Percentiles rank a stretch among this genome's conserved stretches.
Conservation (phyloP, 2,329 filamentous ascomycete genomes). For the Calonectria leucothoes region DNA sequence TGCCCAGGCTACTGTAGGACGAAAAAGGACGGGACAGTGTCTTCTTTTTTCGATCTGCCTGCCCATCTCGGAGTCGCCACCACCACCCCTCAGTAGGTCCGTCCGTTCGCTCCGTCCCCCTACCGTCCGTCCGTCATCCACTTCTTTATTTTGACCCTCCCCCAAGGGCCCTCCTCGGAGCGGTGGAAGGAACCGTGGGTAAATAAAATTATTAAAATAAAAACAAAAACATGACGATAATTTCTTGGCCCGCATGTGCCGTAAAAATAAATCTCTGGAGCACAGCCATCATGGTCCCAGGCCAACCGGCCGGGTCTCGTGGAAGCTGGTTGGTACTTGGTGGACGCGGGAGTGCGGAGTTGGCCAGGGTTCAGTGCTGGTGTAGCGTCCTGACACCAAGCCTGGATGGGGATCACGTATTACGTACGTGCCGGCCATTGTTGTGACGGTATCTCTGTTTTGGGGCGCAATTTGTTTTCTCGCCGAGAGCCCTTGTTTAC, state of each 20-base stretch:
- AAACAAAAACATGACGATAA: background rate
- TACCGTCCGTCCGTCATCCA: background rate
- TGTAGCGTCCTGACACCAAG: background rate
- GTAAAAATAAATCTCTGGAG: background rate
- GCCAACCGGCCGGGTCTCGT: background rate
- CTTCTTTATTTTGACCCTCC: background rate
- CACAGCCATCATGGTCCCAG: constrained; percentile 2
- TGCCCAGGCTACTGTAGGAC: background rate
- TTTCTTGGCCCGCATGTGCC: background rate
- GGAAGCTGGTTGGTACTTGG: background rate
- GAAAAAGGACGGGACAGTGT: background rate
- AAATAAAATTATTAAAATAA: background rate
- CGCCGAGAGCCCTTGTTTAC: background rate
- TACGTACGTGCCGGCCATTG: background rate
- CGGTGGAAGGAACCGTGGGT: background rate
- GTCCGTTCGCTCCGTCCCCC: background rate
- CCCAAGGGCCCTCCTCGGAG: background rate
- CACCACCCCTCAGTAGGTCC: background rate
- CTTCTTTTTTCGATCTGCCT: background rate
- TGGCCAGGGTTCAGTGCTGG: background rate
- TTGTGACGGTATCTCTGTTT: background rate
- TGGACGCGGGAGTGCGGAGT: background rate
- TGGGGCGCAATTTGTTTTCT: background rate
- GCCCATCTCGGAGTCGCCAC: background rate
- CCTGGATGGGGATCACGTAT: background rate